Evolutionary conservation across 805 yeast genomes (phyloP).

Genomic region (Pachysolen tannophilus): DNA sequence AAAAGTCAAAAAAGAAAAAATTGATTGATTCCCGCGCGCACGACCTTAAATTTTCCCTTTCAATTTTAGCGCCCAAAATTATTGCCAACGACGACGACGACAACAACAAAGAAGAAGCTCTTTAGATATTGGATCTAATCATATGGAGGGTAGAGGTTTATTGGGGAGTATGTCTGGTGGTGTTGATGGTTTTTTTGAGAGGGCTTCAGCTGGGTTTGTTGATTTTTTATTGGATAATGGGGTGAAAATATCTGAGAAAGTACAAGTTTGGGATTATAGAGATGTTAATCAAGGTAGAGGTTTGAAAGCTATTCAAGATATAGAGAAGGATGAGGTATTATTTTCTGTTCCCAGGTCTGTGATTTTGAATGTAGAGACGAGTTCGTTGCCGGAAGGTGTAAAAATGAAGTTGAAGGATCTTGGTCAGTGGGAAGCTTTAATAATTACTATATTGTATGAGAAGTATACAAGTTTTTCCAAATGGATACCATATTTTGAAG

Average conservation of each 20-base stretch:
- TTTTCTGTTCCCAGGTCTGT: slow-evolving; percentile 60
- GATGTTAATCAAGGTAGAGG: slow-evolving; percentile 67
- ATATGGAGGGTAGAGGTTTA: no score
- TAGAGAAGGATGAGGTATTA: slow-evolving; percentile 52
- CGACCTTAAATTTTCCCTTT: not conserved
- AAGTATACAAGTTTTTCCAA: slow-evolving; percentile 37
- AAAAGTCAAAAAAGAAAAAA: no score
- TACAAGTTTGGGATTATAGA: slow-evolving; percentile 56
- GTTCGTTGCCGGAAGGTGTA: slow-evolving; percentile 31
- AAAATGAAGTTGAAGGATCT: slow-evolving; percentile 30
- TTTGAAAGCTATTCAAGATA: slow-evolving; percentile 54
- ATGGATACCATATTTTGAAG: slow-evolving; percentile 67
- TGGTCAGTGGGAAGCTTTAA: slow-evolving; percentile 74
- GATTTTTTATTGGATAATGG: slow-evolving; percentile 38
- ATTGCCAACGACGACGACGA: no score
- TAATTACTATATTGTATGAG: slow-evolving; percentile 61
- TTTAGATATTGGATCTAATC: no score
- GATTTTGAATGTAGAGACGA: slow-evolving; percentile 52
- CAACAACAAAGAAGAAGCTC: no score
- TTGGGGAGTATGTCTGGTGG: no score
- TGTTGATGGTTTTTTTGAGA: no score
- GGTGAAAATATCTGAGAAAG: slow-evolving; percentile 44
- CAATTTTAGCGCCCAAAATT: not conserved
- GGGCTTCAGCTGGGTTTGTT: slow-evolving; percentile 30
- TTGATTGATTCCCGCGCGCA: not conserved